Evolutionary conservation across 2,329 filamentous ascomycete species (phyloP), one percentile per base, ranked within the genome.

Genomic region (Ophiostoma tasmaniense): DNA sequence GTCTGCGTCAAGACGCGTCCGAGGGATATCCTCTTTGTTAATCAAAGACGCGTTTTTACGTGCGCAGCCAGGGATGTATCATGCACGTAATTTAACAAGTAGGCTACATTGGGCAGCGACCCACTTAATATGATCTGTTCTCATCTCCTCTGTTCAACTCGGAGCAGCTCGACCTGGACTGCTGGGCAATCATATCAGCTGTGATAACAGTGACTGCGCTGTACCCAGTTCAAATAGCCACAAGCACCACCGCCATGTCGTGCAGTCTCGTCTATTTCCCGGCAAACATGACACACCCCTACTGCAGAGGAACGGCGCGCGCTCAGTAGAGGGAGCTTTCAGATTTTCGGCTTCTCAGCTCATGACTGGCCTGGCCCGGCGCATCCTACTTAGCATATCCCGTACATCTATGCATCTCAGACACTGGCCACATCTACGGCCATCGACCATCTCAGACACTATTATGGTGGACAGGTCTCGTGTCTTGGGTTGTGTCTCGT

Each of bases 251-350:
- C 13, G 37, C 37, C 20, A 61, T 61, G 25, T 61, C 25, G 55
- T 61, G 55, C 55, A 61, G 55, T 61, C 55, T 33, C 55, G 55
- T 25, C 55, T 61, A 61, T 30, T 61, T 61, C 55, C 55, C 55
- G 55, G 55, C 55, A 61, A 30, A 61, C 13, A 61, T 30, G 55
- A 61, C 55, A 61, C 22, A 61, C 30, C 55, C n/a, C 17, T 55
- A 8, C 50, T 55, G 22, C n/a, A 55, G n/a, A 55, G 20, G 20
- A 10, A 55, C 8, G 2, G 50, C 25, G 10, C 14, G 42, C 17
- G 42, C 42, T 45, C 42, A 1, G 14, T 45, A 17, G 42, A 45
- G 17, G 8, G 20, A 20, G 42, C 42, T 45, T 45, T 13, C 42
- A 45, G 13, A 45, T 17, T 45, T 17, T 5, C 13, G 4, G 17